Conservation (phyloP, 305 asterid species). For the Fraxinus baroniana region DNA sequence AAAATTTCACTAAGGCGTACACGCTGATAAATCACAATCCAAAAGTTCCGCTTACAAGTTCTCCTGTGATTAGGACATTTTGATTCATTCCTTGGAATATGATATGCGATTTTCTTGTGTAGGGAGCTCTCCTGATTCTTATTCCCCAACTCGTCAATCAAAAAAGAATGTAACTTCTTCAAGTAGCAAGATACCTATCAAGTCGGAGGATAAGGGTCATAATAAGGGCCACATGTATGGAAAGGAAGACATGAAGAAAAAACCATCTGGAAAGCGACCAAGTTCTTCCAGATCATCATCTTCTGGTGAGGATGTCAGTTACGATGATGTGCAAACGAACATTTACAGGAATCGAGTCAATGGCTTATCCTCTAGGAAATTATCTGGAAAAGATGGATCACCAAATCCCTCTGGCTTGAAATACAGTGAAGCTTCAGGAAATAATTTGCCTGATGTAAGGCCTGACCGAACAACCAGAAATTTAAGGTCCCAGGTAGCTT, state of each 20-base stretch:
- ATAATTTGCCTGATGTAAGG: conserved; percentile 32
- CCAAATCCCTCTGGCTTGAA: conserved; percentile 34
- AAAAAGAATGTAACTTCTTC: conserved; percentile 29
- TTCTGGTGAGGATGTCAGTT: conserved; percentile 51
- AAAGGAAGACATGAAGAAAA: conserved; percentile 30
- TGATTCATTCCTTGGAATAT: neutral
- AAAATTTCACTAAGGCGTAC: neutral
- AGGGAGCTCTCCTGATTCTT: conserved; percentile 48
- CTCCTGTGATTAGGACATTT: neutral
- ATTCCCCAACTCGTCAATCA: conserved; percentile 26
- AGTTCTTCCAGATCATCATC: conserved; percentile 44
- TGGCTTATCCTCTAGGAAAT: conserved; percentile 29
- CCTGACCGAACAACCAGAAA: conserved; percentile 34
- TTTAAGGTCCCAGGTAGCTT: conserved; percentile 47
- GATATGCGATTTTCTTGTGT: conserved; percentile 19
- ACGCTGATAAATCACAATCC: neutral
- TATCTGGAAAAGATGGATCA: conserved; percentile 34
- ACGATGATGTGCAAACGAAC: conserved; percentile 38
- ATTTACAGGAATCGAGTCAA: conserved; percentile 27
- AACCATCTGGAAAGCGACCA: conserved; percentile 36
- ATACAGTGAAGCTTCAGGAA: conserved; percentile 31
- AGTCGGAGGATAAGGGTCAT: conserved; percentile 39
- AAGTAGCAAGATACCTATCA: conserved; percentile 39
- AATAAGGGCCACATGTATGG: conserved; percentile 36
- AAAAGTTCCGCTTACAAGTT: neutral